Evolutionary conservation across 495 filamentous ascomycete genomes (phyloP), one percentile per base, ranked within the genome.

Genomic region (Daldinia loculata): DNA sequence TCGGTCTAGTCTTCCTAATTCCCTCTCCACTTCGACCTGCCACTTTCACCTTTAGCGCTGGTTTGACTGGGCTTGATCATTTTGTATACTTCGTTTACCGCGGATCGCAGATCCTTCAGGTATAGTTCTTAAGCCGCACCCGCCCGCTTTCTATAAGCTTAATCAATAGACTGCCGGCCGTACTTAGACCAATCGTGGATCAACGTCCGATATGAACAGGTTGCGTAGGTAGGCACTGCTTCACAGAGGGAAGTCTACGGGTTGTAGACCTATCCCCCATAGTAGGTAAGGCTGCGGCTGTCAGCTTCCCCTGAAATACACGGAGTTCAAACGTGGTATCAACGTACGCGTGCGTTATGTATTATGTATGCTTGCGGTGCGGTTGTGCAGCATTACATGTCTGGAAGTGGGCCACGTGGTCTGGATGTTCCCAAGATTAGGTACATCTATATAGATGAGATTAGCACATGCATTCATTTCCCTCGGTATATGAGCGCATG

Each of bases 361-460:
- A 27, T 26, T 27, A 51, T 26, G 50, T 29, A 30, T 14, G 24
- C 14, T n/a, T 53, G 34, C 32, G 55, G 55, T 57, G 55, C 34
- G 32, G 55, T 57, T 24, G 55, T 26, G 32, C 32, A 38, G 32
- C 32, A 26, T 30, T 14, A 19, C 32, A 57, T 57, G 27, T 30
- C 29, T 57, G 55, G 22, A 38, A 38, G 61, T 61, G 64, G 61
- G 32, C 69, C 69, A 72, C 69, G 60, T 72, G 69, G 69, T 50
- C 32, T 8, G 43, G 43, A 48, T 4, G 50, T 71, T 36, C 59
- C 34, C 55, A 63, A 48, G 56, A 66, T 41, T 32, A 52, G 43
- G 38, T 56, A 61, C 53, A 32, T 34, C 15, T 34, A 32, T 34
- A 8, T 34, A 34, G 52, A 32, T 32, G 27, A 22, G 52, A 34